A percentile compares a stretch with the other conserved stretches of the same genome.
phyloP scores from a whole-genome alignment of 129 eudicot genomes.

The Artemisia argyi region DNA sequence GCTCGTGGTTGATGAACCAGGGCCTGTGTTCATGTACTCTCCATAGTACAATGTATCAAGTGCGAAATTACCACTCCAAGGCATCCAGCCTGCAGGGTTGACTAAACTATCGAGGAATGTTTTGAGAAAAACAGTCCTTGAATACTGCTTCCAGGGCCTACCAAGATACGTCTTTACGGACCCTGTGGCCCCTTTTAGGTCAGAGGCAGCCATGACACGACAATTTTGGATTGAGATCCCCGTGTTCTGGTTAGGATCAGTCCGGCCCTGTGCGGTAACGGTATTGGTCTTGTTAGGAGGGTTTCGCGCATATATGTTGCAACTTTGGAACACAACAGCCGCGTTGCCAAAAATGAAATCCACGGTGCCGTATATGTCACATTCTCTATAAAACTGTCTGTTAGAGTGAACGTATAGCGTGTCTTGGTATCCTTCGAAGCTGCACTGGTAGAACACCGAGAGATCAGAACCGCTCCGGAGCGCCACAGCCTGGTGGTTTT shows the following conservation, averaged over 20 bases:
- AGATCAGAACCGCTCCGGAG: constrained; percentile 56
- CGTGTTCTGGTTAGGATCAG: constrained; percentile 55
- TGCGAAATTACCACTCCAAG: constrained; percentile 54
- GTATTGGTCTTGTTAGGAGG: constrained; percentile 52
- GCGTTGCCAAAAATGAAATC: constrained; percentile 60
- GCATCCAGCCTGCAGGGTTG: constrained; percentile 50
- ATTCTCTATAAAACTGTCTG: constrained; percentile 44
- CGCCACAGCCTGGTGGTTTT: constrained; percentile 58
- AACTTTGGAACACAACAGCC: constrained; percentile 49
- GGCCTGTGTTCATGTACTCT: constrained; percentile 48
- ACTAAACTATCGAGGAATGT: constrained; percentile 36
- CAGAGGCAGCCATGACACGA: constrained; percentile 41
- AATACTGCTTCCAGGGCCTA: constrained; percentile 56
- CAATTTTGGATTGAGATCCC: constrained; percentile 55
- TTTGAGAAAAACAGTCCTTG: constrained; percentile 49
- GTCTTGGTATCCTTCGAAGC: constrained; percentile 66
- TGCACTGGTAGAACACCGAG: constrained; percentile 61
- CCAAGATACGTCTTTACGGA: constrained; percentile 47
- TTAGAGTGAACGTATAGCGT: constrained; percentile 48
- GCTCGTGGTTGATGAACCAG: constrained; percentile 40
- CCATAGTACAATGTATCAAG: constrained; percentile 50
- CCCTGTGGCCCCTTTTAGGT: constrained; percentile 31
- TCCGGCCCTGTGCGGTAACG: constrained; percentile 60
- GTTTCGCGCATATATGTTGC: constrained; percentile 50
- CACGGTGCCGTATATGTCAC: constrained; percentile 57